Evolutionary conservation across 2,329 filamentous ascomycete genomes (phyloP).

Genomic region (Botryotinia calthae): DNA sequence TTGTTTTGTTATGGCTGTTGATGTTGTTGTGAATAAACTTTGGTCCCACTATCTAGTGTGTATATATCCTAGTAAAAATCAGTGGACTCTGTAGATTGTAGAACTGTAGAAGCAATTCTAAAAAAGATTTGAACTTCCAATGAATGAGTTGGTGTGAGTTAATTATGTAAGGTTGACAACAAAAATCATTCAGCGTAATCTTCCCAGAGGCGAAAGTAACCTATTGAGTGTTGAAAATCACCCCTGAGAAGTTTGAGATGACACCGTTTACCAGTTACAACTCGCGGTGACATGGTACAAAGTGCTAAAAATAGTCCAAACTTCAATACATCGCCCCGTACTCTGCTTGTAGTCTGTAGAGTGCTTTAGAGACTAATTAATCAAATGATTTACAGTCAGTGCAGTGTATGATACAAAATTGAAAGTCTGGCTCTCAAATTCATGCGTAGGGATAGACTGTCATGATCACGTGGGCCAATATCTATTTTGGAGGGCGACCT

Average conservation of each 20-base stretch:
- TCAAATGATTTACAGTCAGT: not conserved
- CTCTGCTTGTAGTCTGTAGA: too few relatives aligned
- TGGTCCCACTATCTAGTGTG: conserved; percentile 7
- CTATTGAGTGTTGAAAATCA: too few relatives aligned
- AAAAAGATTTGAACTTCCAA: not conserved
- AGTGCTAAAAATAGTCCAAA: too few relatives aligned
- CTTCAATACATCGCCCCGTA: not conserved
- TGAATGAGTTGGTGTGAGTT: not conserved
- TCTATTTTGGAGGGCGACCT: not conserved
- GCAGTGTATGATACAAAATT: not conserved
- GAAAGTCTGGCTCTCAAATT: not conserved
- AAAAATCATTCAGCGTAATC: too few relatives aligned
- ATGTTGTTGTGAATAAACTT: conserved; percentile 1
- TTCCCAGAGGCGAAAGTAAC: too few relatives aligned
- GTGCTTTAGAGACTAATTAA: not conserved
- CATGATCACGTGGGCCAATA: not conserved
- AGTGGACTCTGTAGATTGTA: not conserved
- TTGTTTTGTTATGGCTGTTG: not conserved
- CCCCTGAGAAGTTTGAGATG: not conserved
- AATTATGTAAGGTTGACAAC: too few relatives aligned
- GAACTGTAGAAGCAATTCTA: not conserved
- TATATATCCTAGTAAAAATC: not conserved
- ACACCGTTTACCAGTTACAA: not conserved
- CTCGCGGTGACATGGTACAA: too few relatives aligned
- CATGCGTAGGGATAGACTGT: not conserved